Evolutionary conservation across 2,329 filamentous ascomycete genomes (phyloP).

Genomic region (Phyllosticta capitalensis): DNA sequence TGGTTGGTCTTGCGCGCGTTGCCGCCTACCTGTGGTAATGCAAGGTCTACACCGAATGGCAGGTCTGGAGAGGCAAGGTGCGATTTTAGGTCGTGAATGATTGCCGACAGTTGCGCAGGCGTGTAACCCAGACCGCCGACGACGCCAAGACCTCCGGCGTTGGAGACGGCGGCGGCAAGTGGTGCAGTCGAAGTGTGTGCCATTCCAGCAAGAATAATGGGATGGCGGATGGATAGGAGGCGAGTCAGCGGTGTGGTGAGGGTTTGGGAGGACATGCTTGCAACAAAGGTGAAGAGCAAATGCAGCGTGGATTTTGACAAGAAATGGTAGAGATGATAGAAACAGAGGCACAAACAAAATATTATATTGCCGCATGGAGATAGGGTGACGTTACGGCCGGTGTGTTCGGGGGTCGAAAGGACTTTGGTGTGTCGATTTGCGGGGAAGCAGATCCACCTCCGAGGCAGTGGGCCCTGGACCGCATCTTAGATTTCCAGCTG

Average conservation of each 20-base stretch:
- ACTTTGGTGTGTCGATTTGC: neutral
- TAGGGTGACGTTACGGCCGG: neutral
- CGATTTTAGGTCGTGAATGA: constrained; percentile 78
- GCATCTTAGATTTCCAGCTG: neutral
- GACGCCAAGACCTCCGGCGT: constrained; percentile 69
- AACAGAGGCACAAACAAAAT: neutral
- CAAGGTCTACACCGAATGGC: constrained; percentile 86
- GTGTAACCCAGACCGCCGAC: constrained; percentile 38
- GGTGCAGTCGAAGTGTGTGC: constrained; percentile 53
- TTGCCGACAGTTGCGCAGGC: constrained; percentile 64
- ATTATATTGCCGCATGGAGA: neutral
- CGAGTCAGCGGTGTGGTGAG: constrained; percentile 30
- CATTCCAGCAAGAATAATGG: constrained; percentile 90
- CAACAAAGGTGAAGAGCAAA: neutral
- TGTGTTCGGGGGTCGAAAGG: neutral
- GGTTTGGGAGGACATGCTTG: neutral
- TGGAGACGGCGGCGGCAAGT: constrained; percentile 47
- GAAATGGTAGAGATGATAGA: neutral
- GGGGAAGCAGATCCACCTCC: neutral
- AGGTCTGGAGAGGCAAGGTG: constrained; percentile 56
- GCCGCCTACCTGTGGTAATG: constrained; percentile 80
- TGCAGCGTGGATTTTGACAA: too few relatives aligned
- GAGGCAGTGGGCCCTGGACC: neutral
- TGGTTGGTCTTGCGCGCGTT: constrained; percentile 83
- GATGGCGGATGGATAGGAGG: constrained; percentile 76